Percentiles rank a stretch among this genome's conserved stretches.
Evolutionary conservation across 2,329 filamentous ascomycete species (phyloP).

Genomic region (Sclerotinia sclerotiorum): DNA sequence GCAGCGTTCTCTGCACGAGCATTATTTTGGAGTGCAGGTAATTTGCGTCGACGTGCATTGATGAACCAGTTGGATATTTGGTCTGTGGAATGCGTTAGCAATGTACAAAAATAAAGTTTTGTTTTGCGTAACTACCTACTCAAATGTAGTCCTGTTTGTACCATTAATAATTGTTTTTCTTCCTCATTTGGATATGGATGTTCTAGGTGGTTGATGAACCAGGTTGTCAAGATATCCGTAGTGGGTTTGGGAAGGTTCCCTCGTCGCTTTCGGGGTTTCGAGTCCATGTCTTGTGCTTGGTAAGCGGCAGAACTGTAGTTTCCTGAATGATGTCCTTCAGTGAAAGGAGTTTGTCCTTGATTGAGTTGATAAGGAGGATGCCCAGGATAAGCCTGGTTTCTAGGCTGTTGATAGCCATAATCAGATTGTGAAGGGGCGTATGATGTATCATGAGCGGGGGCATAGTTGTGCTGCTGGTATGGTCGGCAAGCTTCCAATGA

Average conservation of each 20-base stretch:
- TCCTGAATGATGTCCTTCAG: slow-evolving; percentile 21
- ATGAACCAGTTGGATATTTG: slow-evolving; percentile 82
- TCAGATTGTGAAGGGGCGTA: slow-evolving; percentile 1
- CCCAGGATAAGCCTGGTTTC: slow-evolving; percentile 4
- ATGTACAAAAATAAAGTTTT: not conserved
- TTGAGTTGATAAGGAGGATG: slow-evolving; percentile 10
- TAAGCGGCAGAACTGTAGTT: not conserved
- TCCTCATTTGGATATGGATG: slow-evolving; percentile 88
- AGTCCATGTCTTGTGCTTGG: slow-evolving; percentile 29
- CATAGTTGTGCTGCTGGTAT: slow-evolving; percentile 5
- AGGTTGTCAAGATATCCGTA: slow-evolving; percentile 75
- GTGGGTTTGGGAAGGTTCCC: slow-evolving; percentile 91
- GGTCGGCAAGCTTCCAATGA: slow-evolving; percentile 13
- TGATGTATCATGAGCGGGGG: not conserved
- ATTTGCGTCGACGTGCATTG: slow-evolving; percentile 67
- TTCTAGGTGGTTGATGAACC: slow-evolving; percentile 74
- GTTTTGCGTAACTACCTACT: slow-evolving; percentile 53
- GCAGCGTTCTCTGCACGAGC: slow-evolving; percentile 39
- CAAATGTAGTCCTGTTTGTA: slow-evolving; percentile 73
- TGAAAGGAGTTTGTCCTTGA: slow-evolving; percentile 35
- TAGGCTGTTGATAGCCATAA: slow-evolving; percentile 26
- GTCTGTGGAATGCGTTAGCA: slow-evolving; percentile 44
- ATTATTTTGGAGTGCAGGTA: slow-evolving; percentile 44
- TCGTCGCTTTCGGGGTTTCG: slow-evolving; percentile 56
- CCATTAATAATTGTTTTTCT: slow-evolving; percentile 80